Base-by-base conservation (phyloP, 306 rosid species). In the Castanea sativa region DNA sequence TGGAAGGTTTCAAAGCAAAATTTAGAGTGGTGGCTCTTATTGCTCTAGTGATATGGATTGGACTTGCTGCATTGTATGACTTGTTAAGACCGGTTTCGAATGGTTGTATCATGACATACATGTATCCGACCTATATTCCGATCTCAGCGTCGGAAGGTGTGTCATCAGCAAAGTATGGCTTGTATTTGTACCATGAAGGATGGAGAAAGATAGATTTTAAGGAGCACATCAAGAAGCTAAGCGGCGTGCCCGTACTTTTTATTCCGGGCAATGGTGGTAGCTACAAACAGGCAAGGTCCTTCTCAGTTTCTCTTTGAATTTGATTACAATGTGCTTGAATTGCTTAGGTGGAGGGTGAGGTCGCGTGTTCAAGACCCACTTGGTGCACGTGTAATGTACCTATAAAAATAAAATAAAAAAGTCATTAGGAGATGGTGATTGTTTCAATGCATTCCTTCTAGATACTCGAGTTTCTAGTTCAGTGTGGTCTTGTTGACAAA, bases 191-290 rank as follows among this genome's bases (percentile, higher is more conserved):
- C 87, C 97, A 96, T 25, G 99, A 96, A 81, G 99, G 99, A 3
- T 96, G 99, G 99, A 93, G 87, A 73, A 85, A 87, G 92, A 93
- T 93, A 33, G 97, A 96, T 82, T 90, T 84, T 68, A 85, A 85
- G 83, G 94, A 96, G 89, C 97, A 93, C 83, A 83, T 91, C 9
- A 88, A 88, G 82, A 93, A 89, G 90, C 96, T 96, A 21, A 86
- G 85, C 73, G 99, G 99, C 9, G 79, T 91, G 69, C 98, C 99
- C 0, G 92, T 93, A 70, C 99, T 96, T 84, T 93, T 93, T 76
- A 92, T 96, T 83, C 99, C 99, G 0, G 99, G 99, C 67, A 96
- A 96, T 82, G 97, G 99, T 57, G 99, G 99, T 69, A 96, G 99
- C 90, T 96, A 88, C 96, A 96, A 93, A 86, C 98, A 96, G 99